Evolutionary conservation across 1,284 basidiomycete genomes (phyloP).

Genomic region (Cutaneotrichosporon cavernicola): DNA sequence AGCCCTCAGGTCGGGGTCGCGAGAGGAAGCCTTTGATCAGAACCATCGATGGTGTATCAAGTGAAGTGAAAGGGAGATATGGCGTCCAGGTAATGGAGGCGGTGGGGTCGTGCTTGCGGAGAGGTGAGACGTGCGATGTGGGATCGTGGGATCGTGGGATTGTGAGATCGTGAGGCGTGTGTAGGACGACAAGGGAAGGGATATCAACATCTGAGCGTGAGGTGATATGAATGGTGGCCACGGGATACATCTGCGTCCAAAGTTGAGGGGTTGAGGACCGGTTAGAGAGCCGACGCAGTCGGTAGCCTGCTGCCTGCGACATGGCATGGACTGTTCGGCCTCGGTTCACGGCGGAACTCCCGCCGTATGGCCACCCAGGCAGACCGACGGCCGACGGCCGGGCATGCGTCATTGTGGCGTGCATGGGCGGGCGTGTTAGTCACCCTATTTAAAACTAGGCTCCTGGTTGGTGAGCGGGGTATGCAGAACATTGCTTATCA

Average conservation of each 20-base stretch:
- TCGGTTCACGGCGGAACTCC: not conserved
- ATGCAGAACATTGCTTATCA: no score
- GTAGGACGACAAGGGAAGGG: no score
- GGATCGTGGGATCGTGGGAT: no score
- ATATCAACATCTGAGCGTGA: no score
- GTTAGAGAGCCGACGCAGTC: not conserved
- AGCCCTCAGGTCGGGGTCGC: slow-evolving; percentile 12
- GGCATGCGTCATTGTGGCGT: not conserved
- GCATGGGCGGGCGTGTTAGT: not conserved
- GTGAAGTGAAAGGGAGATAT: not conserved
- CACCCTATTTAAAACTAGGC: not conserved
- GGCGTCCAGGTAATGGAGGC: not conserved
- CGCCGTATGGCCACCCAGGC: not conserved
- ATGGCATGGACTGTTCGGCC: not conserved
- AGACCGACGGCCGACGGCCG: not conserved
- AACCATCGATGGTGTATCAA: slow-evolving; percentile 4
- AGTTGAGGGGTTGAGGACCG: not conserved
- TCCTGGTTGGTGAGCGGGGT: not conserved
- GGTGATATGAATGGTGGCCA: not conserved
- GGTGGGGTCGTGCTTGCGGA: no score
- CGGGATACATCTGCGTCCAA: not conserved
- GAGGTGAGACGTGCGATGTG: no score
- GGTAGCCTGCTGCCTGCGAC: not conserved
- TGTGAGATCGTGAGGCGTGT: not conserved
- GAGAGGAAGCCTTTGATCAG: slow-evolving; percentile 8